phyloP scores from a whole-genome alignment of 2,329 filamentous ascomycete species.

The Aureobasidium sp. region DNA sequence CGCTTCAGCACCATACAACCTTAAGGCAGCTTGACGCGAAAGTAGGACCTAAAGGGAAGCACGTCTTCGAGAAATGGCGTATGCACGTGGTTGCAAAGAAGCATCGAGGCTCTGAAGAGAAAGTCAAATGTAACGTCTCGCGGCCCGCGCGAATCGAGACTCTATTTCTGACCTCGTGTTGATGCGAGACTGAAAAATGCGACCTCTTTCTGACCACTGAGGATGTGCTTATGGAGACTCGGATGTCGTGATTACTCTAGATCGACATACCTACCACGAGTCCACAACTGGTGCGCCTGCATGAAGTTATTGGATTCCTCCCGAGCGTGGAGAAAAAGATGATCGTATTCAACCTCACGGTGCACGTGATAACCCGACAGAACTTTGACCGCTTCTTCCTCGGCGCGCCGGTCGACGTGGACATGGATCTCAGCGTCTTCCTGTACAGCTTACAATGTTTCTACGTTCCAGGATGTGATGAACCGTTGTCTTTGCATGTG shows the following conservation, averaged over 20 bases:
- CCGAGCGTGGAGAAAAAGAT: neutral
- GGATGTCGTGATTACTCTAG: neutral
- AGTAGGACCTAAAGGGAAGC: neutral
- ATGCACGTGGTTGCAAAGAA: neutral
- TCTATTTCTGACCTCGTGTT: slow-evolving; percentile 3
- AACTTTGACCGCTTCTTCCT: neutral
- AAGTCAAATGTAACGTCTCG: slow-evolving; percentile 12
- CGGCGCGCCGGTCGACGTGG: neutral
- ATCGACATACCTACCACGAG: neutral
- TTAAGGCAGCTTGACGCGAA: neutral
- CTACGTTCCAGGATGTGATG: neutral
- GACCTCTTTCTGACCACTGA: neutral
- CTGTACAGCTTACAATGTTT: neutral
- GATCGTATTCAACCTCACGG: neutral
- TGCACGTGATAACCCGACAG: neutral
- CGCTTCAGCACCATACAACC: neutral
- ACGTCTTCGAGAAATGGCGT: slow-evolving; percentile 4
- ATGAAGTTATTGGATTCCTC: slow-evolving; percentile 1
- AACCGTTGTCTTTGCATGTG: neutral
- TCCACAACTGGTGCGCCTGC: slow-evolving; percentile 13
- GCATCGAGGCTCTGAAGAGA: slow-evolving; percentile 12
- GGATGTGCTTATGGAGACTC: neutral
- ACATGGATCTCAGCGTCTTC: neutral
- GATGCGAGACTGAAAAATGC: neutral
- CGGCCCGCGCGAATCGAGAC: neutral